Evolutionary conservation across 768 basidiomycete species (phyloP).

Genomic region (Lentinula sp.): DNA sequence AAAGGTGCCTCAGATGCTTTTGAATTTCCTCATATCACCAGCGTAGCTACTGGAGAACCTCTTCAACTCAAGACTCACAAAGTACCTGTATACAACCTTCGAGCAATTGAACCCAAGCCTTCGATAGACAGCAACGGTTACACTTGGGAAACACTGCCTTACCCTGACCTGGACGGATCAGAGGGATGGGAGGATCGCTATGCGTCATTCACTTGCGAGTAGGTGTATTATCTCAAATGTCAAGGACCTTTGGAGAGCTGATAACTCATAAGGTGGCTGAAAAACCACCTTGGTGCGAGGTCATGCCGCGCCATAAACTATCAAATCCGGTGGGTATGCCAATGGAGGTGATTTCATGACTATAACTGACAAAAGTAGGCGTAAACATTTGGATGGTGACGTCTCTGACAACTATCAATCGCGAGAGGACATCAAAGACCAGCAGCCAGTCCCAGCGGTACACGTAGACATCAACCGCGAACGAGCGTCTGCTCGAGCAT

Average conservation of each 20-base stretch:
- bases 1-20: conserved; percentile 1
- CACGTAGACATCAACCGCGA: conserved; percentile 8
- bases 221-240: not conserved
- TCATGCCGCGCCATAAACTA: not conserved
- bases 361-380: not conserved
- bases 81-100: conserved; percentile 4
- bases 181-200: conserved; percentile 8
- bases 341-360: not conserved
- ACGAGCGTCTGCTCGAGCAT: not conserved
- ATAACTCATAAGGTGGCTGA: conserved; percentile 2
- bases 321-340: conserved; percentile 4
- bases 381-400: not conserved
- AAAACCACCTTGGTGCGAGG: not conserved
- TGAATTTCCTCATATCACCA: conserved; percentile 6
- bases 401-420: not conserved
- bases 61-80: conserved; percentile 2
- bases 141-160: conserved; percentile 4
- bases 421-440: not conserved
- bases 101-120: not conserved
- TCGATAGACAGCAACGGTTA: conserved; percentile 1
- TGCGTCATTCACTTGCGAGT: conserved; percentile 2
- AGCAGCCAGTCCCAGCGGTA: conserved; percentile 6
- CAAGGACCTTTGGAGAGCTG: too few species aligned
- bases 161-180: not conserved
- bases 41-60: not conserved